Base-by-base conservation (phyloP, 75 land plant genomes). In the Pinus albicaulis region DNA sequence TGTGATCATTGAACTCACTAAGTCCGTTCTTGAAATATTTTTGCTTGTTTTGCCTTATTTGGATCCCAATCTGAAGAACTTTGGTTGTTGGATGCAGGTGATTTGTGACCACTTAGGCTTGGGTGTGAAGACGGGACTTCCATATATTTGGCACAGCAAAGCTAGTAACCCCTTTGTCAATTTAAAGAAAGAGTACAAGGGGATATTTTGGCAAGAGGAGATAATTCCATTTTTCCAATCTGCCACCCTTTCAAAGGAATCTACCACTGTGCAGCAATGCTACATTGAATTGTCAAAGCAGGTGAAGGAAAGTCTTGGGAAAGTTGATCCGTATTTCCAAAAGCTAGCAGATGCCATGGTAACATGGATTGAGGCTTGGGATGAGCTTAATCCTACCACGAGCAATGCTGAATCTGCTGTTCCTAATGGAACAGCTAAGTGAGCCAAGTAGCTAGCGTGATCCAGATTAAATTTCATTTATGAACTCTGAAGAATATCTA, bases 301-400 rank as follows among this genome's bases (percentile, higher is more conserved):
- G 76, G 95, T 92, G 12, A 88, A 80, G 74, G 91, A 81, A 55
- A 88, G 86, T 84, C 85, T 92, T 58, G 71, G 79, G 2, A 71
- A 76, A 20, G 77, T 93, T 7, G 92, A 93, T 76, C 88, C 90
- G 5, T 93, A 93, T 81, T 93, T 93, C 71, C 75, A 38, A 76
- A 93, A 92, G 87, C 83, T 93, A 3, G 86, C 92, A 0, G 96
- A 93, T 72, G 95, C 96, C 78, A 93, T 93, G 95, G 92, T 91
- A 34, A 91, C 94, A 19, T 93, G 95, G 95, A 93, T 93, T 71
- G 92, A 92, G 59, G 92, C 96, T 13, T 93, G 96, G 96, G 89
- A 90, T 77, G 95, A 93, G 80, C 89, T 93, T 25, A 87, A 90
- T 81, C 80, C 86, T 0, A 1, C 71, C 57, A 72, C 44, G 0